These are phyloP conservation scores for Aspergillus flavus DNA, from an alignment of 2,329 filamentous ascomycete species.

Conservation along the genomic window DNA sequence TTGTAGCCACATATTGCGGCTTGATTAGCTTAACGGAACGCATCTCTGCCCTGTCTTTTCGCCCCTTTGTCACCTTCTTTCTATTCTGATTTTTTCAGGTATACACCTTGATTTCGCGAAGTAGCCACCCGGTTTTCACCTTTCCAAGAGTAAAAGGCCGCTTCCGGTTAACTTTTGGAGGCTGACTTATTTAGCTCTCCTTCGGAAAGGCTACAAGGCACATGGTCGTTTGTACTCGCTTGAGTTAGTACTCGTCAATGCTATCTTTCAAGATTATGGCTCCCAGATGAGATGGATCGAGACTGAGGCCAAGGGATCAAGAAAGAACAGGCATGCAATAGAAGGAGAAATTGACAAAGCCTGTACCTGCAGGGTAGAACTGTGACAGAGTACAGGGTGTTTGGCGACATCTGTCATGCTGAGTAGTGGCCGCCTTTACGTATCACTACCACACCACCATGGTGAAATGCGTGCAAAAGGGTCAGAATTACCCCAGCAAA, in stretches of 20 bases:
- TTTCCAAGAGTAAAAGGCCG: background rate
- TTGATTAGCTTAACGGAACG: background rate
- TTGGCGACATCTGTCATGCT: background rate
- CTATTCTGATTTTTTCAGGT: background rate
- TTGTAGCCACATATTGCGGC: background rate
- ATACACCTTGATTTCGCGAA: background rate
- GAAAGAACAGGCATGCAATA: background rate
- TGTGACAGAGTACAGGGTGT: background rate
- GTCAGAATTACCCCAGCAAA: background rate
- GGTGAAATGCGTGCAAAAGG: background rate
- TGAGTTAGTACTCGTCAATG: background rate
- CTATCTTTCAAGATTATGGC: background rate
- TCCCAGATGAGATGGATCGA: background rate
- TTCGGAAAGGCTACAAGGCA: background rate
- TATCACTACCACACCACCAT: background rate
- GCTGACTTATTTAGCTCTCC: background rate
- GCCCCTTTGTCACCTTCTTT: background rate
- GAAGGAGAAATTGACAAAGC: background rate
- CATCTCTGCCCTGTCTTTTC: background rate
- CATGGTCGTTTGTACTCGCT: too few species aligned
- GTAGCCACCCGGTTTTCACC: background rate
- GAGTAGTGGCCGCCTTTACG: background rate
- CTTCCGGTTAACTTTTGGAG: background rate
- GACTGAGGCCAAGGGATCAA: background rate
- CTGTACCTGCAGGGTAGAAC: background rate